These are phyloP conservation scores for Theobroma grandiflorum DNA, from an alignment of 441 rosid genomes.

Conservation along the genomic window DNA sequence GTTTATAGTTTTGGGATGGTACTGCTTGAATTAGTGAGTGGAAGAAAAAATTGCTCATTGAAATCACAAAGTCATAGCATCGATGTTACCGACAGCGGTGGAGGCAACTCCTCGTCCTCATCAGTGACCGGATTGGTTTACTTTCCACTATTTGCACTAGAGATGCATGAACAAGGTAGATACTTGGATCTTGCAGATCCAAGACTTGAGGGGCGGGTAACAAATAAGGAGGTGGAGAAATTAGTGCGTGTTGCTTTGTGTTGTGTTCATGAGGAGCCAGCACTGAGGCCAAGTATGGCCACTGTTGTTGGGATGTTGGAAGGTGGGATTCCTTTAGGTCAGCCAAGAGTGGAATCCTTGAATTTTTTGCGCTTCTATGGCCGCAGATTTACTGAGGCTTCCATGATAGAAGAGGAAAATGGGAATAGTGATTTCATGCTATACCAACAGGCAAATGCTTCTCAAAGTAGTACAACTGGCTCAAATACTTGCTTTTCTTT, in stretches of 20 bases:
- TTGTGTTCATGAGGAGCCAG: slow-evolving; percentile 83
- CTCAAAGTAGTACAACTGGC: slow-evolving; percentile 25
- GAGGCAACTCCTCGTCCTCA: slow-evolving; percentile 53
- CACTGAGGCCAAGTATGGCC: slow-evolving; percentile 70
- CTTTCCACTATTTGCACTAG: slow-evolving; percentile 84
- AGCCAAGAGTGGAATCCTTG: slow-evolving; percentile 73
- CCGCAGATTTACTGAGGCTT: slow-evolving; percentile 77
- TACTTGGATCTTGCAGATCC: slow-evolving; percentile 81
- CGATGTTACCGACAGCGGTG: slow-evolving; percentile 49
- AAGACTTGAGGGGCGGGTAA: slow-evolving; percentile 71
- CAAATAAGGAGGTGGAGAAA: slow-evolving; percentile 68
- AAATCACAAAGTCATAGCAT: slow-evolving; percentile 61
- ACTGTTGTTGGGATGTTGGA: slow-evolving; percentile 83
- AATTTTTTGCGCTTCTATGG: slow-evolving; percentile 88
- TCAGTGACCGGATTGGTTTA: slow-evolving; percentile 55
- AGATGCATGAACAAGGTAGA: slow-evolving; percentile 87
- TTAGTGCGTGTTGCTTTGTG: slow-evolving; percentile 72
- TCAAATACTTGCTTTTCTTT: slow-evolving; percentile 51
- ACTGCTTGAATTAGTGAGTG: slow-evolving; percentile 87
- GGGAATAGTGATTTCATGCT: slow-evolving; percentile 40
- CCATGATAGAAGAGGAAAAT: slow-evolving; percentile 55
- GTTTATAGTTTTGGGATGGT: slow-evolving; percentile 98
- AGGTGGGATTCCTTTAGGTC: slow-evolving; percentile 64
- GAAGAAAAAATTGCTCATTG: slow-evolving; percentile 78
- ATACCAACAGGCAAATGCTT: slow-evolving; percentile 42